Base-by-base conservation (phyloP, 257 asterid genomes). In the Solanum boliviense region DNA sequence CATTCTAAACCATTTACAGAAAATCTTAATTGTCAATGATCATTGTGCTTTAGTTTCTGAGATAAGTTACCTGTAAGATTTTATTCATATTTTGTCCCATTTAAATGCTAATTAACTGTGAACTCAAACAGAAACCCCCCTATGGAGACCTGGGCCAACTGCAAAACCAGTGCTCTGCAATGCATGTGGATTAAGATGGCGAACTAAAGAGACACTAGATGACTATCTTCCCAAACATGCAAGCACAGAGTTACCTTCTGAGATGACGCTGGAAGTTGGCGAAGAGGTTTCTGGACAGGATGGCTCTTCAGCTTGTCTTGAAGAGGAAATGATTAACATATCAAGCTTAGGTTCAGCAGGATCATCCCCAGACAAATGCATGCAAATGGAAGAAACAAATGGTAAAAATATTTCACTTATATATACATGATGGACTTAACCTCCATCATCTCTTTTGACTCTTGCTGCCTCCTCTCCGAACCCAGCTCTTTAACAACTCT, bases 181-280 rank as follows among this genome's bases (percentile, higher is more conserved):
- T 85, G 89, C 90, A 35, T 91, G 92, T 67, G 92, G 88, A 89
- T 41, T 85, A n/a, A 72, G 92, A 73, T 91, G 91, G 91, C 79
- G 79, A 44, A 31, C 68, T 56, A 89, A 46, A 52, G 89, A 87
- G 65, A 81, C 86, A 9, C 89, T 89, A n/a, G 65, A 86, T 13
- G 88, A 67, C 46, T 79, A 87, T 39, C 2, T 46, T 72, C 91
- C 91, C 27, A 89, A 89, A 83, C 88, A 58, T 79, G 84, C 41
- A 34, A 20, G 11, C 6, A 41, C 35, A 20, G 72, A 89, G n/a
- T 41, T 79, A 78, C 78, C 39, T 29, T 67, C 35, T 39, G 39
- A 35, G 46, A 13, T 23, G 72, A 29, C 12, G 27, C 38, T 34
- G 31, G 20, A 39, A 44, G 73, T 70, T 78, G 84, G 56, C 31